Evolutionary conservation across 106 monocot genomes (phyloP).

Genomic region (Dendrobium chrysotoxum): DNA sequence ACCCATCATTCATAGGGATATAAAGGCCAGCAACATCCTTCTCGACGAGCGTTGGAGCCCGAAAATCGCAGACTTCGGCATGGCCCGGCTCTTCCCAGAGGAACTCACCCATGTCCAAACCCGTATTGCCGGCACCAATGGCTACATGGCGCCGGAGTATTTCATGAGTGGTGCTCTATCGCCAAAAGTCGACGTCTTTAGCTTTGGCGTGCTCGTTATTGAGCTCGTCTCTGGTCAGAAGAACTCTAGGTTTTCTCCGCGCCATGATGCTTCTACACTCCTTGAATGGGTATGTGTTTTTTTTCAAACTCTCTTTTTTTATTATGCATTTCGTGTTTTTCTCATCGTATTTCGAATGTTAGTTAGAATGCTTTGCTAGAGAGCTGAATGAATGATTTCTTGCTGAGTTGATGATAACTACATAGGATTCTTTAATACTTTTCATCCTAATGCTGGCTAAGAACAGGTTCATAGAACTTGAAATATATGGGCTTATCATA

Average conservation of each 20-base stretch:
- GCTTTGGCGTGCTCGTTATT: conserved; percentile 68
- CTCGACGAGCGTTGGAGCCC: conserved; percentile 58
- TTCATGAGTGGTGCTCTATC: conserved; percentile 57
- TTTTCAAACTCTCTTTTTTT: background rate
- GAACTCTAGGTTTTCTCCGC: conserved; percentile 38
- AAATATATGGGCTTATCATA: too few species aligned
- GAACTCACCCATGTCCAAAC: conserved; percentile 56
- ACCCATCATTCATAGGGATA: conserved; percentile 72
- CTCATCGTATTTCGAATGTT: too few species aligned
- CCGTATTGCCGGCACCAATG: conserved; percentile 68
- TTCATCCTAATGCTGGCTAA: too few species aligned
- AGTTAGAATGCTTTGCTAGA: too few species aligned
- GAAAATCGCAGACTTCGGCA: conserved; percentile 86
- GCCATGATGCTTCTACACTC: conserved; percentile 37
- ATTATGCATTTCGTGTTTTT: too few species aligned
- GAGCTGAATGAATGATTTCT: too few species aligned
- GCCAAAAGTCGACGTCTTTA: conserved; percentile 69
- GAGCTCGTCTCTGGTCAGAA: conserved; percentile 61
- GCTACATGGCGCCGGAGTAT: conserved; percentile 91
- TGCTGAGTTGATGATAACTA: too few species aligned
- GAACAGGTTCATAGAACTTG: too few species aligned
- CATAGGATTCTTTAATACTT: too few species aligned
- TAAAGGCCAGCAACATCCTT: conserved; percentile 82
- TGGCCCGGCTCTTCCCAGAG: conserved; percentile 66
- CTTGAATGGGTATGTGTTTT: conserved; percentile 55